Evolutionary conservation across 2,329 filamentous ascomycete species (phyloP), one percentile per base, ranked within the genome.

Genomic region (Fusarium ramigenum): DNA sequence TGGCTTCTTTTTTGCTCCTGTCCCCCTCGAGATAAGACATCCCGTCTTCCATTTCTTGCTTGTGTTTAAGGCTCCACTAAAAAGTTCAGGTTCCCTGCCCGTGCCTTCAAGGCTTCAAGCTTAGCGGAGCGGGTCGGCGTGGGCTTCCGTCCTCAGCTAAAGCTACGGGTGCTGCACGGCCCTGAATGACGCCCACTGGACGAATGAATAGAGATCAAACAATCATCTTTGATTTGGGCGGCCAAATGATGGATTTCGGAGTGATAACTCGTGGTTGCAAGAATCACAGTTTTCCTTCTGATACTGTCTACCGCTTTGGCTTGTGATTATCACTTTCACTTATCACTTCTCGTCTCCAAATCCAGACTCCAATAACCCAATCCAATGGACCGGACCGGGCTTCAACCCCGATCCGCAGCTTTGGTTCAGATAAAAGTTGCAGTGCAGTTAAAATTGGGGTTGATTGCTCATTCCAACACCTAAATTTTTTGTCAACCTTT

Each of bases 161-260:
- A 56, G 39, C 52, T 53, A 60, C 12, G 59, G 59, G 46, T 69
- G 62, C 62, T 66, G 47, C 30, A 28, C 21, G 34, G 58, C 37
- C 61, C 57, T 72, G 72, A 52, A 74, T 76, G 75, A 75, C 65
- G 67, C 74, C 69, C 74, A 74, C 66, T 74, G 61, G 47, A 42
- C 37, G 25, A 47, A 42, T 28, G 25, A 43, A 40, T 34, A 25
- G 23, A 23, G 14, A n/a, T 14, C 12, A 21, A 36, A 18, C 34
- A 34, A 36, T 36, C 30, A 37, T 44, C 60, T 47, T 59, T 68
- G 67, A 75, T 75, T 63, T 71, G 73, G 53, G 65, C 56, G 64
- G 60, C 40, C 37, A 39, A 43, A 63, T 60, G 57, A 56, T 59
- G 39, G 40, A 36, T 59, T 47, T 58, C 18, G n/a, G 63, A 32